Conservation (phyloP, 257 asterid genomes). For the Solanum appendiculatum region DNA sequence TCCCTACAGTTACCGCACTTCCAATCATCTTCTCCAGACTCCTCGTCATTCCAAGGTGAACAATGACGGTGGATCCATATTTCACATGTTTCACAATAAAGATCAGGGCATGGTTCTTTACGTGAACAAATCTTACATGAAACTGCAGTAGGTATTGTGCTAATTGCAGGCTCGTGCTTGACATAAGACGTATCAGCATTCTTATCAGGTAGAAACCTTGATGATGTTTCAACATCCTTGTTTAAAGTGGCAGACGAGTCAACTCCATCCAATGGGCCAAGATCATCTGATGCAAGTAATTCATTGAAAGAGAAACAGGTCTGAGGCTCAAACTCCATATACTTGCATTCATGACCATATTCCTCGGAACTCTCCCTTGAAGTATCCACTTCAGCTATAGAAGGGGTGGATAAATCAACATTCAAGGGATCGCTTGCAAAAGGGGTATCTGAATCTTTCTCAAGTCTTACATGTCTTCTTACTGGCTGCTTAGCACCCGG, state of each 20-base stretch:
- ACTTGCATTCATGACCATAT: conserved; percentile 27
- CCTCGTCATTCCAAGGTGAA: conserved; percentile 64
- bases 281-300: conserved; percentile 45
- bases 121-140: conserved; percentile 42
- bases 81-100: conserved; percentile 46
- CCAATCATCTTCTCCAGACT: conserved; percentile 38
- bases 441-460: neutral
- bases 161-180: conserved; percentile 15
- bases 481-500: neutral
- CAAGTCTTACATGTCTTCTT: neutral
- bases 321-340: conserved; percentile 79
- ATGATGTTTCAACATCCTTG: conserved; percentile 15
- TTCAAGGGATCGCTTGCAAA: neutral
- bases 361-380: conserved; percentile 29
- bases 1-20: conserved; percentile 73
- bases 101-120: conserved; percentile 43
- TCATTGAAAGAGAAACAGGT: conserved; percentile 71
- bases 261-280: conserved; percentile 12
- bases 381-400: conserved; percentile 21
- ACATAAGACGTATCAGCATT: conserved; percentile 9
- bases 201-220: conserved; percentile 23
- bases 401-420: neutral
- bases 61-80: conserved; percentile 49
- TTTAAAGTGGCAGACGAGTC: conserved; percentile 8
- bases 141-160: conserved; percentile 14